Conservation (phyloP, 2,329 filamentous ascomycete genomes). For the Beauveria caledonica region DNA sequence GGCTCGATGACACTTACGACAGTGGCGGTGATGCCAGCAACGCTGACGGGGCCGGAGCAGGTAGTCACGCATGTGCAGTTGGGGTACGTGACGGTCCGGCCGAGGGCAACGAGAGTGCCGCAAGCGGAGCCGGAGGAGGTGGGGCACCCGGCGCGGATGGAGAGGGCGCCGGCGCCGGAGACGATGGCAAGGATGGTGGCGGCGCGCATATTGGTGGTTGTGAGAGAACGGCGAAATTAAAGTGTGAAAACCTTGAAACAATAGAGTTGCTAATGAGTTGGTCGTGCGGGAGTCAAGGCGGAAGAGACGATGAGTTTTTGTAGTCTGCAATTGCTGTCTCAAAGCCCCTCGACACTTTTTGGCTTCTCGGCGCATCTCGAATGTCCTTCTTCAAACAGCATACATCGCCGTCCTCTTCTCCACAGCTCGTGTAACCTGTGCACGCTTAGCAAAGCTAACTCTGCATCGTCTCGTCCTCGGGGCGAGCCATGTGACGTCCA, state of each 20-base stretch:
- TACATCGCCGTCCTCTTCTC: neutral
- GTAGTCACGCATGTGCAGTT: neutral
- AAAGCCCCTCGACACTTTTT: too few species aligned
- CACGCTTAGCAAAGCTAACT: neutral
- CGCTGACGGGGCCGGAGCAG: neutral
- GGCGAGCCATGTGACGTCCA: neutral
- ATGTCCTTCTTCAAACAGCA: neutral
- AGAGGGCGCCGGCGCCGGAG: constrained; percentile 6
- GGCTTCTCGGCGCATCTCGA: neutral
- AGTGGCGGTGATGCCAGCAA: neutral
- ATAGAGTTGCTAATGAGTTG: neutral
- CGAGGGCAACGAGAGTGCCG: neutral
- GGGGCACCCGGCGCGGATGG: constrained; percentile 9
- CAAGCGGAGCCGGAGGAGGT: constrained; percentile 7
- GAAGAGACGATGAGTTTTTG: neutral
- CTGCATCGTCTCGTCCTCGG: neutral
- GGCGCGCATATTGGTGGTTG: neutral
- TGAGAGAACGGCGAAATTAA: neutral
- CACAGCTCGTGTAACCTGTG: neutral
- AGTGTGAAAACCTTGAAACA: neutral
- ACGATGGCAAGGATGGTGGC: constrained; percentile 7
- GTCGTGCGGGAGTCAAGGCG: neutral
- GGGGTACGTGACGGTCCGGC: constrained; percentile 1
- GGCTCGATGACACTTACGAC: neutral
- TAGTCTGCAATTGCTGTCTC: neutral